Percentiles rank a stretch among this genome's conserved stretches.
Evolutionary conservation across 2,329 filamentous ascomycete species (phyloP).

Genomic region (Sordariomycetes sp.): DNA sequence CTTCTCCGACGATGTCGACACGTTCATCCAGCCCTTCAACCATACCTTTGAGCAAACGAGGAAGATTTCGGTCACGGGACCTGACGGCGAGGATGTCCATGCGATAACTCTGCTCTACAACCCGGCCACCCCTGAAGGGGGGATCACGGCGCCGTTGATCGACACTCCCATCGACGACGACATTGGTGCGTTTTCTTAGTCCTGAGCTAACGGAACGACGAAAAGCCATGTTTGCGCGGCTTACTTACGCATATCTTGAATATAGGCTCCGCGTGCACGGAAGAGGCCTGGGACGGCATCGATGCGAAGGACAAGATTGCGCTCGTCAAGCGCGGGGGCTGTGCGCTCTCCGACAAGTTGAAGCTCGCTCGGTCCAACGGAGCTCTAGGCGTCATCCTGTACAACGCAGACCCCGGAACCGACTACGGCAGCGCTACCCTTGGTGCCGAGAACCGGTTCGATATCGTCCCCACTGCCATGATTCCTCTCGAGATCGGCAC

Average conservation of each 20-base stretch:
- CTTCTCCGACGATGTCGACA: slow-evolving; percentile 27
- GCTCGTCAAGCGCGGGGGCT: slow-evolving; percentile 29
- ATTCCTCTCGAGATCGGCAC: slow-evolving; percentile 20
- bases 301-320: slow-evolving; percentile 28
- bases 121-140: slow-evolving; percentile 23
- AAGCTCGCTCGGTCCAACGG: slow-evolving; percentile 26
- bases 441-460: slow-evolving; percentile 22
- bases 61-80: slow-evolving; percentile 27
- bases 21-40: slow-evolving; percentile 30
- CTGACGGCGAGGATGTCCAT: slow-evolving; percentile 27
- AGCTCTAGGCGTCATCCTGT: slow-evolving; percentile 37
- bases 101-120: slow-evolving; percentile 32
- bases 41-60: slow-evolving; percentile 28
- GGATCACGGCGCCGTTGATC: slow-evolving; percentile 21
- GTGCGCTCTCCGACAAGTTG: slow-evolving; percentile 27
- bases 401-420: slow-evolving; percentile 42
- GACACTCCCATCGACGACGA: slow-evolving; percentile 21
- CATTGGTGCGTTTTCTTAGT: slow-evolving; percentile 10
- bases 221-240: not conserved
- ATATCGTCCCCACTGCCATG: slow-evolving; percentile 21
- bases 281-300: slow-evolving; percentile 28
- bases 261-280: slow-evolving; percentile 24
- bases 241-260: not conserved
- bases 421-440: slow-evolving; percentile 36
- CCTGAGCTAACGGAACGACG: not conserved